These are phyloP conservation scores for Podospora pseudoanserina DNA, from an alignment of 495 filamentous ascomycete genomes.

Conservation along the genomic window DNA sequence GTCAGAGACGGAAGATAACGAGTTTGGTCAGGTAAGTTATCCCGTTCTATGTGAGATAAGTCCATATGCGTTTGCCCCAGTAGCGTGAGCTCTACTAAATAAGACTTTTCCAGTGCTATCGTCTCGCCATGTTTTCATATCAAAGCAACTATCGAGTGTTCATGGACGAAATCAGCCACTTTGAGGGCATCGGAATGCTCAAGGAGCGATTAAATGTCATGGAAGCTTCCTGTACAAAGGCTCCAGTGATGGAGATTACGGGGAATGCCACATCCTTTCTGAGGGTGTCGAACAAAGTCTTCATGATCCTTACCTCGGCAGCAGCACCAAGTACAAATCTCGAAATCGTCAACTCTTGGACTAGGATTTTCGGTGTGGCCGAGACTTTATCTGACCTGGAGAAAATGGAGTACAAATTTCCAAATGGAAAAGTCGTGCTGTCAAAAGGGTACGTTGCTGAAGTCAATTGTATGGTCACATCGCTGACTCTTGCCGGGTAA, in stretches of 20 bases:
- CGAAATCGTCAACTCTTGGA: constrained; percentile 37
- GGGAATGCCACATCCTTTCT: constrained; percentile 34
- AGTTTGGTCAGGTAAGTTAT: not conserved
- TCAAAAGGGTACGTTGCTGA: too few relatives aligned
- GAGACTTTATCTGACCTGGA: constrained; percentile 34
- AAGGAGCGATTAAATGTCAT: constrained; percentile 33
- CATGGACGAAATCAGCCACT: constrained; percentile 32
- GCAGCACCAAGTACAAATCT: constrained; percentile 29
- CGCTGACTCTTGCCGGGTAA: not conserved
- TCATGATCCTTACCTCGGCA: constrained; percentile 27
- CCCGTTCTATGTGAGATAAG: too few relatives aligned
- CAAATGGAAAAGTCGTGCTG: not conserved
- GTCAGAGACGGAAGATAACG: not conserved
- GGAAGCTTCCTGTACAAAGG: constrained; percentile 21
- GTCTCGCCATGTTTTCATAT: not conserved
- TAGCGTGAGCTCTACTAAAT: not conserved
- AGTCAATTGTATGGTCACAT: too few relatives aligned
- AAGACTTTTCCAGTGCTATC: not conserved
- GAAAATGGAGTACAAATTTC: not conserved
- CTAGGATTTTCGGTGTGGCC: constrained; percentile 34
- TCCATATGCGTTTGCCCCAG: not conserved
- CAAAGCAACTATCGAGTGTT: not conserved
- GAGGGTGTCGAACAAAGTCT: constrained; percentile 39
- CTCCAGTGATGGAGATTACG: not conserved
- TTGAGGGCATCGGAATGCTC: constrained; percentile 22